Base-by-base conservation (phyloP, 306 rosid genomes). In the Dicorynia guianensis region DNA sequence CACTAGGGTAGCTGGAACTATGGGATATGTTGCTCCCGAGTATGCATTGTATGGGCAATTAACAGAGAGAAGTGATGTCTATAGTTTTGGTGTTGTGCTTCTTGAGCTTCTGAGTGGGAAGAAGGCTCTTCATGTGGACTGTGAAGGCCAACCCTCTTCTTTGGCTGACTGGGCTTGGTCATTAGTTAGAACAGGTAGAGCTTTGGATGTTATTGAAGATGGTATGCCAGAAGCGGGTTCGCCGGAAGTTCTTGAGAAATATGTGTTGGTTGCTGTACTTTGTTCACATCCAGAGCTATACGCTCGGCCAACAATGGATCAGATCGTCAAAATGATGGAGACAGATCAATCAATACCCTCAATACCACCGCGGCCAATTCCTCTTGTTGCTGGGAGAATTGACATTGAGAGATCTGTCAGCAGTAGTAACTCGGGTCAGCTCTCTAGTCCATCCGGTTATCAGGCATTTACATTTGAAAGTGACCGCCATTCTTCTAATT, bases 21-120 rank as follows among this genome's bases (percentile, higher is more conserved):
- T 95, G 97, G 97, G 99, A 5, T 95, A 92, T 89, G 92, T 95
- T 43, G 97, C 99, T 36, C 99, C 99, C 0, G 99, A 95, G 85
- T 95, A 95, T 63, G 99, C 97, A 0, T 79, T 95, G 77, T 95
- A 95, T 44, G 99, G 99, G 3, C 99, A 95, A 33, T 84, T 95
- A 86, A 89, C 99, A 0, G 99, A 90, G 83, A 86, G 96, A 39
- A 95, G 96, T 67, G 99, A 95, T 56, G 97, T 95, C 55, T 95
- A 86, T 43, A 88, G 97, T 76, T 95, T 77, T 43, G 99, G 99
- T 25, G 96, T 95, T 52, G 85, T 95, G 81, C 86, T 95, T 54
- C 96, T 95, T 48, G 99, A 95, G 92, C 93, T 95, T 67, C 75
- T 95, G 87, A 92, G 97, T 63, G 99, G 99, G 76, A 92, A 66